A percentile compares a stretch with the other conserved stretches of the same genome.
These are phyloP conservation scores for Delonix regia DNA, from an alignment of 306 rosid species.

Conservation along the genomic window DNA sequence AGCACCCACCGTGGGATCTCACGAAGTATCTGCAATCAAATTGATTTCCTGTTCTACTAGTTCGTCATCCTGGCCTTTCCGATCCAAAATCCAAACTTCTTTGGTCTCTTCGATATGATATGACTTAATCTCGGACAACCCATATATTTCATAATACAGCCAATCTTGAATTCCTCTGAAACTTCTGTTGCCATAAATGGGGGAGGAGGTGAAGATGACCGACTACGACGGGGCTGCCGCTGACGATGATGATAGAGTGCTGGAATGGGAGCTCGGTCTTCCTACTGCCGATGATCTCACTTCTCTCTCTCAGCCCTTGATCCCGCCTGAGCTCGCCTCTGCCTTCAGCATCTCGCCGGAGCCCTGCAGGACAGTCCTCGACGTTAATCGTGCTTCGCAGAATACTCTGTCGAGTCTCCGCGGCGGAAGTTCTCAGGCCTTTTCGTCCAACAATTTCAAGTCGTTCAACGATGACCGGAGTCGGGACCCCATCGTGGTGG, in stretches of 20 bases:
- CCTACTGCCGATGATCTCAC: conserved; percentile 66
- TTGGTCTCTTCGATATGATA: background rate
- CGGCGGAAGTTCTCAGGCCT: conserved; percentile 47
- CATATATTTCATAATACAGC: too few relatives aligned
- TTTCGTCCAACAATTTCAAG: conserved; percentile 50
- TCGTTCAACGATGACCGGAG: conserved; percentile 36
- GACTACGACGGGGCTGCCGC: conserved; percentile 39
- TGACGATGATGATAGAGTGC: conserved; percentile 58
- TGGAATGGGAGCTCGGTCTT: conserved; percentile 82
- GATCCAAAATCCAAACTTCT: background rate
- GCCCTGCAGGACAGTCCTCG: conserved; percentile 56
- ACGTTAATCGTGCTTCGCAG: conserved; percentile 82
- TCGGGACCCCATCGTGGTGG: conserved; percentile 50
- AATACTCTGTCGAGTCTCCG: conserved; percentile 70
- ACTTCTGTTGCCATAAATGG: conserved; percentile 45
- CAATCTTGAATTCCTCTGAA: background rate
- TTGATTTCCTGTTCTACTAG: background rate
- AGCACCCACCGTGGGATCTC: background rate
- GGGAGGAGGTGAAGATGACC: conserved; percentile 72
- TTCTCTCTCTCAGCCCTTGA: conserved; percentile 72
- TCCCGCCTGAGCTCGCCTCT: conserved; percentile 76
- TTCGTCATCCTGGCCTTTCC: background rate
- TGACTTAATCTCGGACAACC: background rate
- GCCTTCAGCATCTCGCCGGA: conserved; percentile 87
- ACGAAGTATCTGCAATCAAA: conserved; percentile 1